Conservation (phyloP, 2,329 filamentous ascomycete genomes). For the Harringtonia aguacate region DNA sequence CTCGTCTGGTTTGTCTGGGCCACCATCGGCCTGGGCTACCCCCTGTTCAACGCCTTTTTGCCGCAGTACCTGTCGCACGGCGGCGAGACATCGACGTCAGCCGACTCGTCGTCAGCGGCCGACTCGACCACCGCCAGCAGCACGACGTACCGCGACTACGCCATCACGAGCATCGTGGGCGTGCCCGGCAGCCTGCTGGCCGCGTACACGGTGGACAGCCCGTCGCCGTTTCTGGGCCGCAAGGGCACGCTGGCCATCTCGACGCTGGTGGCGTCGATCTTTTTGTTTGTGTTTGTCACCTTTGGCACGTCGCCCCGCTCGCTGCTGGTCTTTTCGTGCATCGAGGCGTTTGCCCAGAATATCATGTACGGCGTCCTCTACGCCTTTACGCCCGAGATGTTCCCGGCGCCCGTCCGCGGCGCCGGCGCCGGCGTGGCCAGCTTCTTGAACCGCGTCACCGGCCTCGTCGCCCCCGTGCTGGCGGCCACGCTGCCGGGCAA, state of each 20-base stretch:
- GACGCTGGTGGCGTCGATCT: constrained; percentile 56
- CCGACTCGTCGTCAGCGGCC: constrained; percentile 13
- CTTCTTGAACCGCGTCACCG: constrained; percentile 58
- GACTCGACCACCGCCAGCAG: constrained; percentile 20
- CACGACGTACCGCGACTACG: constrained; percentile 66
- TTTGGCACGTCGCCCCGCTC: constrained; percentile 43
- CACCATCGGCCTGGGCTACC: constrained; percentile 76
- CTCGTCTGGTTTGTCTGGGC: constrained; percentile 73
- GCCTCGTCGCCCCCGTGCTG: constrained; percentile 58
- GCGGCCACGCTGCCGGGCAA: constrained; percentile 50
- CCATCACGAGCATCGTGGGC: constrained; percentile 66
- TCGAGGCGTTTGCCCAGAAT: constrained; percentile 63
- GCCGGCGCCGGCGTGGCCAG: constrained; percentile 63
- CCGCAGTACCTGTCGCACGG: constrained; percentile 68
- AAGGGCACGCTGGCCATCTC: constrained; percentile 61
- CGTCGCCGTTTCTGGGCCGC: constrained; percentile 53
- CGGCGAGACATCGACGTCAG: constrained; percentile 20
- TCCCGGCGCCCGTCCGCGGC: constrained; percentile 60
- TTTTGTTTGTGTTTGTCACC: constrained; percentile 56
- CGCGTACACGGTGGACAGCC: constrained; percentile 58
- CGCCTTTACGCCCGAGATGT: constrained; percentile 67
- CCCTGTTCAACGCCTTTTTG: constrained; percentile 83
- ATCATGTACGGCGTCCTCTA: constrained; percentile 71
- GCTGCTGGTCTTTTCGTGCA: constrained; percentile 56
- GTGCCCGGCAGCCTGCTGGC: constrained; percentile 69